These are phyloP conservation scores for Clavispora asparagi DNA, from an alignment of 805 yeast species.

Conservation along the genomic window DNA sequence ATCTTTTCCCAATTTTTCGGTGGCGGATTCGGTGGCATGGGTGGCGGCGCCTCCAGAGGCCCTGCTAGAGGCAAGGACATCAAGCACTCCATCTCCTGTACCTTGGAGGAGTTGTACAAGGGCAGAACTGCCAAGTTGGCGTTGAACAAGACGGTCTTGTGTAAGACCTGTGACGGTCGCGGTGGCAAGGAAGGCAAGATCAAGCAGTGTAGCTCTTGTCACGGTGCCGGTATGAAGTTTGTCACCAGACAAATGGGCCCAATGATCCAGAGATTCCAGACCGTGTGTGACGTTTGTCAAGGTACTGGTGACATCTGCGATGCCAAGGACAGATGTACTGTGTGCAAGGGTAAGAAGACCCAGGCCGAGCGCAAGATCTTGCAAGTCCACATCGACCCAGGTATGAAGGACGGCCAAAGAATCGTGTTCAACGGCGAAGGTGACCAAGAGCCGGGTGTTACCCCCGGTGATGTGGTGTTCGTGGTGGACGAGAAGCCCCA, in stretches of 20 bases:
- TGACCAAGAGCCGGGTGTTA: conserved; percentile 90
- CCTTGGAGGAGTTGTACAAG: conserved; percentile 88
- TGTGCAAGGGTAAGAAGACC: conserved; percentile 87
- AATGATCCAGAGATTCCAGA: conserved; percentile 96
- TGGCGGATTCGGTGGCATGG: conserved; percentile 54
- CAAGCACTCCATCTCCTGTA: conserved; percentile 77
- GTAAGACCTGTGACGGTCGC: conserved; percentile 85
- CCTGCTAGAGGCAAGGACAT: conserved; percentile 90
- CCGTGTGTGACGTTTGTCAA: conserved; percentile 85
- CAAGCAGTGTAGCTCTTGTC: conserved; percentile 80
- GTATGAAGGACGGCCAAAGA: conserved; percentile 93
- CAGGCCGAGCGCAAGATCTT: conserved; percentile 83
- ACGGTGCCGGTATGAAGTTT: conserved; percentile 87
- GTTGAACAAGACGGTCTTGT: conserved; percentile 82
- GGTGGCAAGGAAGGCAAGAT: conserved; percentile 95
- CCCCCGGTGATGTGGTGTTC: conserved; percentile 95
- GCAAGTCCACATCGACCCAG: conserved; percentile 93
- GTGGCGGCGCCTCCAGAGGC: conserved; percentile 67
- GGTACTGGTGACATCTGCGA: conserved; percentile 89
- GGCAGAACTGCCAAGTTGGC: conserved; percentile 95
- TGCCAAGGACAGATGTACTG: conserved; percentile 81
- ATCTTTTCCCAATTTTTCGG: conserved; percentile 79
- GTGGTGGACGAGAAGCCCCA: conserved; percentile 89
- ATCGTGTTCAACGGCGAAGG: conserved; percentile 93
- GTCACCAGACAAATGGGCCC: conserved; percentile 99